Evolutionary conservation across 1,139 yeast species (phyloP).

Genomic region (Zygotorulaspora mrakii): DNA sequence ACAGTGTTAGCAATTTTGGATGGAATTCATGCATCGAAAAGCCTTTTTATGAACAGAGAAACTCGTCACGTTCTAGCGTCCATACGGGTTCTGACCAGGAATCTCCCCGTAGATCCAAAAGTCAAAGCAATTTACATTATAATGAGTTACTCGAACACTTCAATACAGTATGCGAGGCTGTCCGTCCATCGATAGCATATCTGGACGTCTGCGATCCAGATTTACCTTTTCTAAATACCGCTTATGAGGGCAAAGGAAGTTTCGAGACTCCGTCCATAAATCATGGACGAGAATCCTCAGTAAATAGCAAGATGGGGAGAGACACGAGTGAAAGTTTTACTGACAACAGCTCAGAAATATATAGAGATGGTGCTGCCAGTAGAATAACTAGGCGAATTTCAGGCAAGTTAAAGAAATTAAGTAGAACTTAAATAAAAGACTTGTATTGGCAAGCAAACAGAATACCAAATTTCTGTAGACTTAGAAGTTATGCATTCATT

Average conservation of each 20-base stretch:
- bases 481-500: slow-evolving; percentile 12
- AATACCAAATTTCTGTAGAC: background rate
- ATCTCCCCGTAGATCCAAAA: slow-evolving; percentile 22
- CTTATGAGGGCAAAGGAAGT: slow-evolving; percentile 16
- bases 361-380: slow-evolving; percentile 15
- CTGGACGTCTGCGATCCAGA: slow-evolving; percentile 19
- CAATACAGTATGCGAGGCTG: slow-evolving; percentile 23
- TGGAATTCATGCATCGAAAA: slow-evolving; percentile 20
- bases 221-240: slow-evolving; percentile 18
- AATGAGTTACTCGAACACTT: slow-evolving; percentile 33
- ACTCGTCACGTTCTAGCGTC: slow-evolving; percentile 14
- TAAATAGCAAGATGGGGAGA: slow-evolving; percentile 13
- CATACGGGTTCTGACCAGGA: slow-evolving; percentile 16
- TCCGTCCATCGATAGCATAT: slow-evolving; percentile 12
- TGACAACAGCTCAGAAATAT: slow-evolving; percentile 22
- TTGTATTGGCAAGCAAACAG: background rate
- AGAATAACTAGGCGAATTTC: slow-evolving; percentile 12
- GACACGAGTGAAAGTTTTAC: slow-evolving; percentile 11
- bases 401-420: slow-evolving; percentile 11
- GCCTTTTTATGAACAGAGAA: slow-evolving; percentile 12
- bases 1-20: slow-evolving; percentile 36
- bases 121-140: slow-evolving; percentile 24
- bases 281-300: slow-evolving; percentile 7
- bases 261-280: slow-evolving; percentile 8
- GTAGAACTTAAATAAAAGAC: slow-evolving; percentile 5